Evolutionary conservation across 495 filamentous ascomycete species (phyloP), one percentile per base, ranked within the genome.

Genomic region (Choiromyces venosus): DNA sequence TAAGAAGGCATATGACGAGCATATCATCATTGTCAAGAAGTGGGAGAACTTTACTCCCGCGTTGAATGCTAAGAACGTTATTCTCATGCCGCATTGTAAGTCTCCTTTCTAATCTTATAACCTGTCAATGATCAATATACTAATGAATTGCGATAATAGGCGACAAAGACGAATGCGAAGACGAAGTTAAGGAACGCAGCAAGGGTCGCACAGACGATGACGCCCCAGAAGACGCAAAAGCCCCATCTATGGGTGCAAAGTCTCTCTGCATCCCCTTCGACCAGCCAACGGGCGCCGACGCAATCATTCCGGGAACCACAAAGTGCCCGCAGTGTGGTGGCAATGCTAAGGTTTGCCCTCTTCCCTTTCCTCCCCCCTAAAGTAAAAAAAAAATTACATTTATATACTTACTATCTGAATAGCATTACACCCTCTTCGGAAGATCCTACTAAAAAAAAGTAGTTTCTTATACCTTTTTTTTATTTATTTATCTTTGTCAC

Each of bases 221-320:
- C 67, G 87, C 85, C 44, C 88, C 92, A 18, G 89, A 93, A 76
- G 92, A 93, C 79, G 86, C 91, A 77, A 90, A 89, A 79, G 91
- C 91, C 29, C 95, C 96, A 66, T 90, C 88, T 75, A 98, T 98
- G 96, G 95, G 95, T 74, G 96, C 95, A 80, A 99, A 99, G 89
- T 91, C 89, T 74, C 86, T 99, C 79, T 99, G 95, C 83, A 97
- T 99, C 86, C 95, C 96, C 33, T 97, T 97, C 81, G 92, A 98
- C 76, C 95, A 98, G 86, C 93, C 94, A 44, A 89, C 90, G 77
- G 92, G 89, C 18, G 72, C 79, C 25, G 37, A 81, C 69, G 70
- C 74, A 44, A 83, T 97, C 72, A 84, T 88, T 72, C 84, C 88
- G 74, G 94, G 92, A 38, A 89, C 91, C 82, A 97, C 93, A 68